These are phyloP conservation scores for Exophiala sp. DNA, from an alignment of 2,329 filamentous ascomycete species.

Conservation along the genomic window DNA sequence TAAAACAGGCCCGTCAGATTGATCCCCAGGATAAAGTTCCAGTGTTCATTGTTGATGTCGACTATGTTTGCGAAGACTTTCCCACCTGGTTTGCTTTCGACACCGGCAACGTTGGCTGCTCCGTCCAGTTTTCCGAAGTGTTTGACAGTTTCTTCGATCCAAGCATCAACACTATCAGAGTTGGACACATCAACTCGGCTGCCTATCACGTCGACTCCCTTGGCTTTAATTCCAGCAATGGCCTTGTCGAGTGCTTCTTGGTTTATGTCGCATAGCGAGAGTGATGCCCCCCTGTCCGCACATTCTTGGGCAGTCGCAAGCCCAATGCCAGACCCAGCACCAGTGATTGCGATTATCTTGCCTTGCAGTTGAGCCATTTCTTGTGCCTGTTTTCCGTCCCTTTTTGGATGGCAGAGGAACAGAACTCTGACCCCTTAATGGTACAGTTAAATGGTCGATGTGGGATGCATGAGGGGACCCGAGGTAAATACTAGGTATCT, in stretches of 20 bases:
- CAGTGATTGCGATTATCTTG: slow-evolving; percentile 48
- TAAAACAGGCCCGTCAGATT: slow-evolving; percentile 41
- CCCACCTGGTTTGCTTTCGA: slow-evolving; percentile 32
- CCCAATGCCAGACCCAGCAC: slow-evolving; percentile 47
- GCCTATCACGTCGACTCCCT: not conserved
- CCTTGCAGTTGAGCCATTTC: slow-evolving; percentile 31
- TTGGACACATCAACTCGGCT: slow-evolving; percentile 4
- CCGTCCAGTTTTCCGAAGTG: slow-evolving; percentile 25
- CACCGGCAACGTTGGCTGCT: slow-evolving; percentile 27
- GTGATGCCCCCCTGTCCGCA: slow-evolving; percentile 39
- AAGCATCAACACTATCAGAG: slow-evolving; percentile 2
- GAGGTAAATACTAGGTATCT: too few relatives aligned
- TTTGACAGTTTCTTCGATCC: slow-evolving; percentile 19
- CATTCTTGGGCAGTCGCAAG: slow-evolving; percentile 44
- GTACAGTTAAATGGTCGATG: too few relatives aligned
- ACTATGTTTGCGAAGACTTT: slow-evolving; percentile 43
- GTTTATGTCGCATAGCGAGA: slow-evolving; percentile 48
- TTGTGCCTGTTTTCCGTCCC: too few relatives aligned
- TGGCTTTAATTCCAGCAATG: slow-evolving; percentile 1
- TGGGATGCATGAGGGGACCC: too few relatives aligned
- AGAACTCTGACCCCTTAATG: too few relatives aligned
- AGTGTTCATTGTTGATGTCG: slow-evolving; percentile 38
- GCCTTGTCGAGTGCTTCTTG: slow-evolving; percentile 31
- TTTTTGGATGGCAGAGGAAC: too few relatives aligned
- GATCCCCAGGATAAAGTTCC: slow-evolving; percentile 39